phyloP scores from a whole-genome alignment of 495 filamentous ascomycete species.

The Aspergillus hancockii region DNA sequence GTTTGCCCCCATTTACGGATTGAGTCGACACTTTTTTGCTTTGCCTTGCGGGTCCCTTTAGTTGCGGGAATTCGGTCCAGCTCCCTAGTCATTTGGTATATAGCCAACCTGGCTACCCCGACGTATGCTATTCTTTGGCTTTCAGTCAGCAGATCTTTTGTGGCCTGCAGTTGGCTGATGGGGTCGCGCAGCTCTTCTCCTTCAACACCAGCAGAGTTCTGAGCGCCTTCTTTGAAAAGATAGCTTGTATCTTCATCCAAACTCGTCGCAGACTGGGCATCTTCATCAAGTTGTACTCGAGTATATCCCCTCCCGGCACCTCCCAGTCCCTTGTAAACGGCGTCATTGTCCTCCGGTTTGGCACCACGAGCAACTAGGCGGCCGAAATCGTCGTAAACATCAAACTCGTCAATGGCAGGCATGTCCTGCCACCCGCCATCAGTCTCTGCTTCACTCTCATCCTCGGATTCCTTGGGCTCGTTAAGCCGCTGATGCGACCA shows the following conservation, averaged over 20 bases:
- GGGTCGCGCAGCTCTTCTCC: constrained; percentile 84
- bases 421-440: constrained; percentile 83
- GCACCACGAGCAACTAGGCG: constrained; percentile 80
- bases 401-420: constrained; percentile 88
- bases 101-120: constrained; percentile 76
- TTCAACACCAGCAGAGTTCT: constrained; percentile 62
- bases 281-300: constrained; percentile 87
- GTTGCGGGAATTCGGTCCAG: constrained; percentile 54
- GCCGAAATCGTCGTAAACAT: constrained; percentile 94
- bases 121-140: constrained; percentile 97
- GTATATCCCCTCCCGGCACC: constrained; percentile 96
- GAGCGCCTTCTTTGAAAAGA: constrained; percentile 72
- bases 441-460: constrained; percentile 44
- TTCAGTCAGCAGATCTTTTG: constrained; percentile 92
- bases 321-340: constrained; percentile 71
- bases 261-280: constrained; percentile 88
- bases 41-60: constrained; percentile 63
- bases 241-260: constrained; percentile 98
- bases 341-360: constrained; percentile 66
- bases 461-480: constrained; percentile 47
- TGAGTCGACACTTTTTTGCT: constrained; percentile 68
- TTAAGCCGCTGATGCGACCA: constrained; percentile 89
- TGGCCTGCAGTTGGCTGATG: constrained; percentile 88
- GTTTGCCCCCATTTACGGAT: constrained; percentile 96
- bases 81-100: constrained; percentile 74